Conservation (phyloP, 345 rosid genomes). For the Garcia nutans region DNA sequence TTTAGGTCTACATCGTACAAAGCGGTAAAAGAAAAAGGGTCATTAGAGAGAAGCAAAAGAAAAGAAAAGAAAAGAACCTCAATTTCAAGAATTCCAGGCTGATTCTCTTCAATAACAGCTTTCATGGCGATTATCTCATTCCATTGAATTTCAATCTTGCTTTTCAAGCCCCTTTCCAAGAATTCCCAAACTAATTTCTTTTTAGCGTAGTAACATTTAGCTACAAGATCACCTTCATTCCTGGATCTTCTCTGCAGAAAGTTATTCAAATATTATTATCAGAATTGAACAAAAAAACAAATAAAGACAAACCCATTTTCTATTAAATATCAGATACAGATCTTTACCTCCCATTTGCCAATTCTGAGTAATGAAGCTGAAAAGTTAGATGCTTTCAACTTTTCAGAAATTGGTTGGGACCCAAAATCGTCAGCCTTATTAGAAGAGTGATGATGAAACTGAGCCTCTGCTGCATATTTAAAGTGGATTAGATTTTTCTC, state of each 20-base stretch:
- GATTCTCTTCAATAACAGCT: slow-evolving; percentile 18
- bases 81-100: slow-evolving; percentile 31
- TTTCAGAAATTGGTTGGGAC: slow-evolving; percentile 21
- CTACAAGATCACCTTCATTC: slow-evolving; percentile 48
- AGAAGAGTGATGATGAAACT: not conserved
- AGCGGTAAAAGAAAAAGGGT: not conserved
- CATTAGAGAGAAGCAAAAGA: not conserved
- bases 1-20: too few relatives aligned
- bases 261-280: not conserved
- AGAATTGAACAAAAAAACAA: not conserved
- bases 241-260: slow-evolving; percentile 29
- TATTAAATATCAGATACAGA: too few relatives aligned
- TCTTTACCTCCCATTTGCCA: slow-evolving; percentile 49
- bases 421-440: not conserved
- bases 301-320: not conserved
- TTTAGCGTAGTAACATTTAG: slow-evolving; percentile 59
- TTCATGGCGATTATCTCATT: slow-evolving; percentile 31
- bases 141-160: slow-evolving; percentile 44
- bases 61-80: slow-evolving; percentile 25
- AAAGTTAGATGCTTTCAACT: slow-evolving; percentile 44
- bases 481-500: not conserved
- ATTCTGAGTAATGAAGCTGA: slow-evolving; percentile 34
- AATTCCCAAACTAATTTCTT: slow-evolving; percentile 66
- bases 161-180: slow-evolving; percentile 35
- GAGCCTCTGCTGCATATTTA: not conserved